A percentile compares a stretch with the other conserved stretches of the same genome.
These are phyloP conservation scores for Asterophora parasitica DNA, from an alignment of 768 basidiomycete genomes.

Conservation along the genomic window DNA sequence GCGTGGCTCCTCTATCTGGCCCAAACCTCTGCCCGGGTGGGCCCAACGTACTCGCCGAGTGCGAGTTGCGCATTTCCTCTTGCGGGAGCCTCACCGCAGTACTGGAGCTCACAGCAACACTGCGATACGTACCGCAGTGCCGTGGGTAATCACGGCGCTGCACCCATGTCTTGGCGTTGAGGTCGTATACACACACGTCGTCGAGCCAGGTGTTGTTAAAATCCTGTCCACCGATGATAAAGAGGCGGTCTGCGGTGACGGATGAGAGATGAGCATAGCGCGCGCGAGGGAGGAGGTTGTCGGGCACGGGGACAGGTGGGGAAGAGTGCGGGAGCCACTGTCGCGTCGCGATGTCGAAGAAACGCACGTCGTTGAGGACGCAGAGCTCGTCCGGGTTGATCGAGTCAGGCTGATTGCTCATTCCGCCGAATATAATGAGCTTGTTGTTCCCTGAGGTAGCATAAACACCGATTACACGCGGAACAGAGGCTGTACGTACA, in stretches of 20 bases:
- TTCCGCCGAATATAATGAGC: slow-evolving; percentile 91
- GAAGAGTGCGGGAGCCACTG: slow-evolving; percentile 62
- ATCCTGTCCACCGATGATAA: slow-evolving; percentile 95
- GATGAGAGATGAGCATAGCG: slow-evolving; percentile 95
- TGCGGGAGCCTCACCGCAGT: slow-evolving; percentile 65
- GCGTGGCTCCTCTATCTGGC: slow-evolving; percentile 35
- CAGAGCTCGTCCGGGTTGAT: slow-evolving; percentile 75
- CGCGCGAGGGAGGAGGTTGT: slow-evolving; percentile 64
- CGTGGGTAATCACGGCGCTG: slow-evolving; percentile 76
- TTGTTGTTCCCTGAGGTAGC: slow-evolving; percentile 73
- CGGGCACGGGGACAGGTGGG: slow-evolving; percentile 33
- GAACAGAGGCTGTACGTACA: slow-evolving; percentile 39
- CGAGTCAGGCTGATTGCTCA: slow-evolving; percentile 77
- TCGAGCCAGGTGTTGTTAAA: slow-evolving; percentile 91
- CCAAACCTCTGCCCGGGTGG: slow-evolving; percentile 58
- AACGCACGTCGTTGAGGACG: slow-evolving; percentile 89
- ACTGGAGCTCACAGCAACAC: slow-evolving; percentile 78
- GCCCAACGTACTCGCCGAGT: slow-evolving; percentile 40
- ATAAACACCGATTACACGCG: slow-evolving; percentile 1
- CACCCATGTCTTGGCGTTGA: slow-evolving; percentile 70
- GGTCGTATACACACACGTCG: slow-evolving; percentile 87
- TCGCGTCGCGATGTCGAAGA: slow-evolving; percentile 71
- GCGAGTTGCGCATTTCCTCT: slow-evolving; percentile 45
- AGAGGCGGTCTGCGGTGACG: slow-evolving; percentile 76
- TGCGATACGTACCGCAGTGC: slow-evolving; percentile 96